A percentile compares a stretch with the other conserved stretches of the same genome.
Conservation (phyloP, 2,329 filamentous ascomycete species). For the Colletotrichum viniferum region DNA sequence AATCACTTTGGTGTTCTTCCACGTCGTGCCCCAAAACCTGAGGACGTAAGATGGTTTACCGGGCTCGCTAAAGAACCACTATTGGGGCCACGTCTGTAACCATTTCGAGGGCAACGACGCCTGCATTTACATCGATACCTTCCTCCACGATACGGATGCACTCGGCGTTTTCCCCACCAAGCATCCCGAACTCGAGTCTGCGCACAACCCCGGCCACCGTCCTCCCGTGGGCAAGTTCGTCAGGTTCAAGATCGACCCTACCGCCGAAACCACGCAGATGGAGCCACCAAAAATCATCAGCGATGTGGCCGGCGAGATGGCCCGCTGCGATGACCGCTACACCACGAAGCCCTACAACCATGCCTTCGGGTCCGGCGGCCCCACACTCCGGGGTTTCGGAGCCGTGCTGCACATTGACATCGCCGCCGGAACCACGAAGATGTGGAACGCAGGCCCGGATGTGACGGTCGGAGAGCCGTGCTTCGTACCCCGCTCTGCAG, state of each 20-base stretch:
- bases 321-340: background rate
- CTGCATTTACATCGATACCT: background rate
- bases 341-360: background rate
- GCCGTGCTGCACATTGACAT: background rate
- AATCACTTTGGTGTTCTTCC: background rate
- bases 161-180: background rate
- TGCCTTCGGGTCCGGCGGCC: background rate
- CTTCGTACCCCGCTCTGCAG: background rate
- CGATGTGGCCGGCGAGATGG: background rate
- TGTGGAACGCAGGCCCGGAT: background rate
- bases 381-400: background rate
- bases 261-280: background rate
- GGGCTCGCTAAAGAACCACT: background rate
- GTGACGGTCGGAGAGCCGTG: background rate
- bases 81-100: background rate
- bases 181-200: background rate
- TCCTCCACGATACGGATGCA: background rate
- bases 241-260: background rate
- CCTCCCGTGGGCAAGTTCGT: background rate
- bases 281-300: background rate
- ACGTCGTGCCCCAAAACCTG: rapidly evolving
- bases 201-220: background rate
- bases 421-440: background rate
- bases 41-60: background rate
- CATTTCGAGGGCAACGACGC: background rate